Percentiles rank a stretch among this genome's conserved stretches.
Conservation (phyloP, 1,139 yeast species). For the Hansenula lynferdii region DNA sequence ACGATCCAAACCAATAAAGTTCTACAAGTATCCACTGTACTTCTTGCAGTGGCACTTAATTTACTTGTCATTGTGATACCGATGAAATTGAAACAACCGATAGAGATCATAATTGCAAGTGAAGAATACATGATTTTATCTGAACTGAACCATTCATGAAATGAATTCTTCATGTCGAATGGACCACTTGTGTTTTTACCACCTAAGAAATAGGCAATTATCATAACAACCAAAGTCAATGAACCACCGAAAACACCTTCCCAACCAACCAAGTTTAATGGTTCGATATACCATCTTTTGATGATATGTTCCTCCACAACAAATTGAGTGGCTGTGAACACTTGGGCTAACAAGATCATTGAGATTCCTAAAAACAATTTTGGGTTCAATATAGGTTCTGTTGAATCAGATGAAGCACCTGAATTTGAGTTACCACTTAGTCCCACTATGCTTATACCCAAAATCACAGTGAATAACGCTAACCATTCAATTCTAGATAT, state of each 20-base stretch:
- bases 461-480: constrained; percentile 52
- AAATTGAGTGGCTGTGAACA: constrained; percentile 70
- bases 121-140: constrained; percentile 46
- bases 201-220: constrained; percentile 38
- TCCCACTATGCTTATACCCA: constrained; percentile 73
- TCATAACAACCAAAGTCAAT: constrained; percentile 40
- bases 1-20: constrained; percentile 73
- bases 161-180: constrained; percentile 53
- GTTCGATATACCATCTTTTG: constrained; percentile 47
- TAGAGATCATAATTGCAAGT: constrained; percentile 62
- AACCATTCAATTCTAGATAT: constrained; percentile 67
- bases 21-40: constrained; percentile 76
- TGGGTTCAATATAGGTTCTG: constrained; percentile 20
- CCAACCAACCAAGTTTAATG: constrained; percentile 64
- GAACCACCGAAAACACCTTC: constrained; percentile 69
- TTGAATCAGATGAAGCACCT: constrained; percentile 10
- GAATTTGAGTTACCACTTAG: constrained; percentile 47
- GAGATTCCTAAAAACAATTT: constrained; percentile 46
- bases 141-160: constrained; percentile 43
- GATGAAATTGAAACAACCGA: constrained; percentile 67
- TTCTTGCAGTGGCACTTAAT: constrained; percentile 72
- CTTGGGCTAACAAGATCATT: constrained; percentile 56
- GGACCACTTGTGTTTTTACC: constrained; percentile 39
- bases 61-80: constrained; percentile 67
- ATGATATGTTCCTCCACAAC: constrained; percentile 74